Evolutionary conservation across 1,284 basidiomycete species (phyloP).

Genomic region (Cryptococcus depauperatus): DNA sequence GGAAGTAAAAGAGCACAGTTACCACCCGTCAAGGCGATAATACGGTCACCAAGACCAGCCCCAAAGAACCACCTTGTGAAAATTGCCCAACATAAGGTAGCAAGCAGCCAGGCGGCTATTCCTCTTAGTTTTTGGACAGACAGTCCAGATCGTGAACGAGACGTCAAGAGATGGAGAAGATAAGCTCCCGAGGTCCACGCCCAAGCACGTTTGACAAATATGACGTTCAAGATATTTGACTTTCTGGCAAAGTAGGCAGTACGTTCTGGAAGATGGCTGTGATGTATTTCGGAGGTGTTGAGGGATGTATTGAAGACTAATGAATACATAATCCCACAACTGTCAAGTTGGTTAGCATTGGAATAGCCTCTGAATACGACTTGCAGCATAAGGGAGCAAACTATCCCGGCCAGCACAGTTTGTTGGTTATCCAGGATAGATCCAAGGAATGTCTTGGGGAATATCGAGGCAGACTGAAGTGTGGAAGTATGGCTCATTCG

Average conservation of each 20-base stretch:
- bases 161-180: conserved; percentile 43
- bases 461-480: conserved; percentile 13
- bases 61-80: conserved; percentile 92
- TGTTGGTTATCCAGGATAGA: conserved; percentile 5
- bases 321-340: conserved; percentile 46
- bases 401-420: conserved; percentile 11
- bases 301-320: conserved; percentile 52
- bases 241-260: conserved; percentile 70
- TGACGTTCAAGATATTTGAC: conserved; percentile 68
- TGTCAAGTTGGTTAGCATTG: conserved; percentile 8
- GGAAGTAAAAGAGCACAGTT: conserved; percentile 66
- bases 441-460: conserved; percentile 5
- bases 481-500: conserved; percentile 25
- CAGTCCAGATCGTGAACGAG: conserved; percentile 7
- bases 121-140: conserved; percentile 45
- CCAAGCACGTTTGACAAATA: conserved; percentile 89
- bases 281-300: conserved; percentile 50
- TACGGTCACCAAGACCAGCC: conserved; percentile 67
- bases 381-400: conserved; percentile 21
- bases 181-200: conserved; percentile 74
- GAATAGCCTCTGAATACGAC: conserved; percentile 6
- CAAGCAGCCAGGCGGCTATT: conserved; percentile 55
- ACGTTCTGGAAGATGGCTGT: conserved; percentile 44
- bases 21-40: conserved; percentile 69
- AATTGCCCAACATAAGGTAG: conserved; percentile 61